These are phyloP conservation scores for Triticum monococcum DNA, from an alignment of 176 grass and related monocot species.

Conservation along the genomic window DNA sequence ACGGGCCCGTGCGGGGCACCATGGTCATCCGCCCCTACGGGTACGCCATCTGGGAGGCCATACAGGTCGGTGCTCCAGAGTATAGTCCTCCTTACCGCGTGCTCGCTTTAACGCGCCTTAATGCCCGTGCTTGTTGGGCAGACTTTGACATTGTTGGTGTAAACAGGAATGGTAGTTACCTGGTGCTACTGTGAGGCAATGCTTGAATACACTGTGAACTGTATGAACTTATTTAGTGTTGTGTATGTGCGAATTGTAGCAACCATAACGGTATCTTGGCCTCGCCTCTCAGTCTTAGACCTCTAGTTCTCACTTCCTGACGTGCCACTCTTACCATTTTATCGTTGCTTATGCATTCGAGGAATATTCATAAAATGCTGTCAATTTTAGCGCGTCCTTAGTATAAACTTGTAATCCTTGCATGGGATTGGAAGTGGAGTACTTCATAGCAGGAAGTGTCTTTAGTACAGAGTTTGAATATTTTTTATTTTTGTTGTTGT, in stretches of 20 bases:
- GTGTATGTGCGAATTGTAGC: not conserved
- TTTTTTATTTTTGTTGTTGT: not conserved
- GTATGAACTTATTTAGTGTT: not conserved
- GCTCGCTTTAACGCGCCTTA: not conserved
- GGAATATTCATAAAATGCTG: not conserved
- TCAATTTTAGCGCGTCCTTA: not conserved
- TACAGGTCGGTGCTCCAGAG: conserved; percentile 51
- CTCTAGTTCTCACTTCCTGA: not conserved
- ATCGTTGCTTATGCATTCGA: not conserved
- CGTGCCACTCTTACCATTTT: not conserved
- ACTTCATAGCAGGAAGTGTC: not conserved
- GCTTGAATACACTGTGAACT: not conserved
- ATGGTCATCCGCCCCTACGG: conserved; percentile 99
- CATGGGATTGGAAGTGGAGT: not conserved
- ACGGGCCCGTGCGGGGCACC: conserved; percentile 87
- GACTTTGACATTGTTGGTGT: not conserved
- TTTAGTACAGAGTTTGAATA: conserved; percentile 4
- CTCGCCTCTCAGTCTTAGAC: not conserved
- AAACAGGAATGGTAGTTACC: not conserved
- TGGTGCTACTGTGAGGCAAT: not conserved
- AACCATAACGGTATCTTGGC: not conserved
- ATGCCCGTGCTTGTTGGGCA: not conserved
- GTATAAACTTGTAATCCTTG: not conserved
- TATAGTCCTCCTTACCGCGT: not conserved
- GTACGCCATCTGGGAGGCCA: conserved; percentile 97